These are phyloP conservation scores for Goffeauzyma gilvescens DNA, from an alignment of 768 basidiomycete species.

Conservation along the genomic window DNA sequence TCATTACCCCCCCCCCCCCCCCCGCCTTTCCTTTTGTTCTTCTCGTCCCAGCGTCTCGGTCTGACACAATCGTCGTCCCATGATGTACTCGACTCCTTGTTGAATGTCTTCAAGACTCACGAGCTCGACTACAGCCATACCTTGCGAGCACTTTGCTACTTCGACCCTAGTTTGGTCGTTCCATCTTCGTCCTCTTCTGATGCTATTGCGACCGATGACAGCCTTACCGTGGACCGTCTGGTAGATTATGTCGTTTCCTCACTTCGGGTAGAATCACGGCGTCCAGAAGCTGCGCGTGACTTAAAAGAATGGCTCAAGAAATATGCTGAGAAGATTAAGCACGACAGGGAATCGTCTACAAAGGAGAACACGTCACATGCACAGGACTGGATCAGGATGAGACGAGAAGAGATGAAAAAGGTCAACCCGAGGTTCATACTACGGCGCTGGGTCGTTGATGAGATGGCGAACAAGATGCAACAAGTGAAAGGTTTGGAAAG, in stretches of 20 bases:
- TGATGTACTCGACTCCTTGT: slow-evolving; percentile 46
- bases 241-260: slow-evolving; percentile 7
- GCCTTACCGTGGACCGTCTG: slow-evolving; percentile 9
- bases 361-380: too few species aligned
- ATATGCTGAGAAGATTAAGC: slow-evolving; percentile 43
- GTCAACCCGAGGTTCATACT: slow-evolving; percentile 82
- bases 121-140: slow-evolving; percentile 74
- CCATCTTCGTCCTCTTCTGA: too few species aligned
- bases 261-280: too few species aligned
- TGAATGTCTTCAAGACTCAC: slow-evolving; percentile 54
- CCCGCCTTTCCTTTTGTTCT: too few species aligned
- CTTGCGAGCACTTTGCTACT: slow-evolving; percentile 52
- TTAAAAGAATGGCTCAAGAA: slow-evolving; percentile 45
- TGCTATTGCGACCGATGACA: too few species aligned
- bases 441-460: slow-evolving; percentile 89
- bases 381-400: slow-evolving; percentile 13
- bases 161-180: slow-evolving; percentile 38
- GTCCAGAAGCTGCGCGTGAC: too few species aligned
- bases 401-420: slow-evolving; percentile 33
- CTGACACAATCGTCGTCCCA: slow-evolving; percentile 36
- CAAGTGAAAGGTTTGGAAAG: slow-evolving; percentile 32
- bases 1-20: too few species aligned
- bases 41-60: slow-evolving; percentile 52
- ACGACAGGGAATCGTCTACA: slow-evolving; percentile 38
- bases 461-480: slow-evolving; percentile 63